Conservation (phyloP, 805 yeast species). For the Sugiyamaella boreocaroliniensis region DNA sequence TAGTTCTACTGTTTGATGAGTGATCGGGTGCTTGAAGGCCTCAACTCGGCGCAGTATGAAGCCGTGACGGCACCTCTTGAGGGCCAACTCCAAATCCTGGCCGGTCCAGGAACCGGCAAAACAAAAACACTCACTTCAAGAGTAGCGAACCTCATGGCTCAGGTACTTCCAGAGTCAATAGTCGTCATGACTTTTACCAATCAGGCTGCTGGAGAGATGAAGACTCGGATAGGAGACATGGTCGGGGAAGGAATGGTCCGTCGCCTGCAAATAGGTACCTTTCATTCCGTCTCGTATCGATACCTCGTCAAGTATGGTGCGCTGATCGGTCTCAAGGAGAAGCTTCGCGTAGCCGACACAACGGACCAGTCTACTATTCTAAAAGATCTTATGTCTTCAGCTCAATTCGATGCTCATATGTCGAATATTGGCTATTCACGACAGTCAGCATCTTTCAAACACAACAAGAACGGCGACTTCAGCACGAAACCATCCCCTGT, state of each 20-base stretch:
- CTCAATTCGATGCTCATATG: not conserved
- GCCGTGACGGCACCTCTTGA: slow-evolving; percentile 40
- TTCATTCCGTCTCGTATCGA: slow-evolving; percentile 73
- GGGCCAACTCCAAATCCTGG: slow-evolving; percentile 46
- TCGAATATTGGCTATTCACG: not conserved
- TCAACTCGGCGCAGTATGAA: slow-evolving; percentile 38
- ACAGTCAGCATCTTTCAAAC: not conserved
- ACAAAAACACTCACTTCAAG: slow-evolving; percentile 77
- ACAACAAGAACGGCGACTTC: not conserved
- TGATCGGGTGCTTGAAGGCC: slow-evolving; percentile 5
- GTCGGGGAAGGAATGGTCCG: slow-evolving; percentile 31
- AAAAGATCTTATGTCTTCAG: not conserved
- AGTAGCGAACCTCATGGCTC: slow-evolving; percentile 60
- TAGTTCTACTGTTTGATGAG: too few species aligned
- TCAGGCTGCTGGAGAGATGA: slow-evolving; percentile 85
- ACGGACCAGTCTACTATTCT: slow-evolving; percentile 6
- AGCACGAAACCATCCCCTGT: not conserved
- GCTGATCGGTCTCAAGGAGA: slow-evolving; percentile 37
- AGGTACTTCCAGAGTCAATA: slow-evolving; percentile 53
- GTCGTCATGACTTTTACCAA: slow-evolving; percentile 90
- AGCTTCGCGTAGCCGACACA: slow-evolving; percentile 11
- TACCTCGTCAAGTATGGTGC: slow-evolving; percentile 52
- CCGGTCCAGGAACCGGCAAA: slow-evolving; percentile 71
- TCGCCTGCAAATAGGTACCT: slow-evolving; percentile 69
- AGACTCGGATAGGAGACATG: slow-evolving; percentile 45